Evolutionary conservation across 257 asterid genomes (phyloP).

Genomic region (Jacaranda copaia): DNA sequence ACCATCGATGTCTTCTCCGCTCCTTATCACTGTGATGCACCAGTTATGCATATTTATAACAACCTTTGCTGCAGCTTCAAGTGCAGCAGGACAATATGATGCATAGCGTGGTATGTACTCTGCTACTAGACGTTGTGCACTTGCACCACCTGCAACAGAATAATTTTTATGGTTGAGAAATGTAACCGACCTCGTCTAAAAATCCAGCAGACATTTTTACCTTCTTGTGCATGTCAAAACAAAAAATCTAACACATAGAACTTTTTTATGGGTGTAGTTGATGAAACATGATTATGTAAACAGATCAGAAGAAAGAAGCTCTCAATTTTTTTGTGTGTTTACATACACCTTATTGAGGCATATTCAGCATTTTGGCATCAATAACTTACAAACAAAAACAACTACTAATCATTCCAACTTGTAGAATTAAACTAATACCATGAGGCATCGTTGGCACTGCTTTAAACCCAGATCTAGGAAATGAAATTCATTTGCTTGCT

Average conservation of each 20-base stretch:
- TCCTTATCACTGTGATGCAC: constrained; percentile 57
- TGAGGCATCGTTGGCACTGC: constrained; percentile 12
- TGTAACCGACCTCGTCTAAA: no score
- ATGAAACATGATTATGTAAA: constrained; percentile 10
- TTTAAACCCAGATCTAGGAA: neutral
- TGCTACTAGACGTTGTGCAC: constrained; percentile 76
- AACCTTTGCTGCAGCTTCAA: constrained; percentile 79
- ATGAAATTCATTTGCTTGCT: neutral
- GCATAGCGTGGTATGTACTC: constrained; percentile 82
- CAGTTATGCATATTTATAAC: constrained; percentile 66
- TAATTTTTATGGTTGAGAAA: neutral
- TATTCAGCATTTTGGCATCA: neutral
- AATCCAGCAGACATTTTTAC: no score
- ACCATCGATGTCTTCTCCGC: constrained; percentile 74
- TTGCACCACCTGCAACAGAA: constrained; percentile 65
- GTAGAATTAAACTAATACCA: constrained; percentile 21
- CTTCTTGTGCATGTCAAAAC: neutral
- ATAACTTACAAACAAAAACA: constrained; percentile 2
- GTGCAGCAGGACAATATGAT: constrained; percentile 76
- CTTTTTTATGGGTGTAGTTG: neutral
- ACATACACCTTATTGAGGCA: neutral
- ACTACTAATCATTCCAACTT: constrained; percentile 9
- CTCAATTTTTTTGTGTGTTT: neutral
- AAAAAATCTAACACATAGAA: neutral
- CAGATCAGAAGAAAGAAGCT: constrained; percentile 1